Evolutionary conservation across 2,329 filamentous ascomycete species (phyloP).

Genomic region (Intubia oerlemansii): DNA sequence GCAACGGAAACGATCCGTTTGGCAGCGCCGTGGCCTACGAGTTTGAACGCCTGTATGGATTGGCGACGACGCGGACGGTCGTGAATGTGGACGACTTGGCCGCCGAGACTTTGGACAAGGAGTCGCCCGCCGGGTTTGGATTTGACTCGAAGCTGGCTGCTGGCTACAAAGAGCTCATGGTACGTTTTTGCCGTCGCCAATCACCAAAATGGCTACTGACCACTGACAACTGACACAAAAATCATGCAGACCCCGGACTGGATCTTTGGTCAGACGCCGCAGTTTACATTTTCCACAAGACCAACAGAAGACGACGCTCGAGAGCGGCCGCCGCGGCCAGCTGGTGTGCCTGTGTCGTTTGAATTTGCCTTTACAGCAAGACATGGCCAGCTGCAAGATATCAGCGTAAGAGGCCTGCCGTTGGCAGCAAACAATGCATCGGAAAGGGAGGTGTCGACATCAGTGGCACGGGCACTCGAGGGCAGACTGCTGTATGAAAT

Average conservation of each 20-base stretch:
- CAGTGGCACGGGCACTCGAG: slow-evolving; percentile 7
- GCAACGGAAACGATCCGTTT: slow-evolving; percentile 16
- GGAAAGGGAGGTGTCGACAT: not conserved
- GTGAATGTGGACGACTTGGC: slow-evolving; percentile 26
- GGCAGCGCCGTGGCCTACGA: slow-evolving; percentile 35
- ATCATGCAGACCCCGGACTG: slow-evolving; percentile 37
- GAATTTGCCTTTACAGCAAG: slow-evolving; percentile 16
- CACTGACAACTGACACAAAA: no score
- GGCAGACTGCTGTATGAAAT: slow-evolving; percentile 11
- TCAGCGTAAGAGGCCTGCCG: slow-evolving; percentile 9
- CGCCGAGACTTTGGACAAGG: slow-evolving; percentile 11
- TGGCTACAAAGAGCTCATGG: slow-evolving; percentile 35
- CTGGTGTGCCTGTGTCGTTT: slow-evolving; percentile 20
- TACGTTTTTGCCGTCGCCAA: no score
- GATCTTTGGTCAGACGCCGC: slow-evolving; percentile 72
- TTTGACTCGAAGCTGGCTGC: slow-evolving; percentile 20
- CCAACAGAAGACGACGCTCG: slow-evolving; percentile 36
- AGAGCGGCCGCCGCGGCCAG: slow-evolving; percentile 26
- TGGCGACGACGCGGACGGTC: slow-evolving; percentile 13
- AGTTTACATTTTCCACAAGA: slow-evolving; percentile 50
- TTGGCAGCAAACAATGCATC: slow-evolving; percentile 2
- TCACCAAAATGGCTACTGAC: no score
- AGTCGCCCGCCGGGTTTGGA: slow-evolving; percentile 20
- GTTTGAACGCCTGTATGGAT: slow-evolving; percentile 47
- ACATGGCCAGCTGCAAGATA: slow-evolving; percentile 17